A percentile compares a stretch with the other conserved stretches of the same genome.
phyloP scores from a whole-genome alignment of 2,329 filamentous ascomycete species.

The Fusarium albidum region DNA sequence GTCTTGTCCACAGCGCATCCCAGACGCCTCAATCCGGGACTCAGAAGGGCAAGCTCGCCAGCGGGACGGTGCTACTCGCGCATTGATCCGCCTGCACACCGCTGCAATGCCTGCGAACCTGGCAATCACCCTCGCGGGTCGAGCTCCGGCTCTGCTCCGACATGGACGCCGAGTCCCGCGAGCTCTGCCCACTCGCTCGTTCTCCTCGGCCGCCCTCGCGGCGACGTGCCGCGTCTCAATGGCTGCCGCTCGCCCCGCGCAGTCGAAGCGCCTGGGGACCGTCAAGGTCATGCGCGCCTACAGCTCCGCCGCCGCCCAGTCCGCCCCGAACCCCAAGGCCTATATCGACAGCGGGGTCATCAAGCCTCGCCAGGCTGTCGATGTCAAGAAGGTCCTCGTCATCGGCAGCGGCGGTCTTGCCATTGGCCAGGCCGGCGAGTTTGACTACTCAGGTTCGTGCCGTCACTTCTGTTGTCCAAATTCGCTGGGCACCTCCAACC shows the following conservation, averaged over 20 bases:
- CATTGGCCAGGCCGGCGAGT: slow-evolving; percentile 98
- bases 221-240: slow-evolving; percentile 35
- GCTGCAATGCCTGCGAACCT: slow-evolving; percentile 51
- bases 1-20: slow-evolving; percentile 32
- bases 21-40: slow-evolving; percentile 43
- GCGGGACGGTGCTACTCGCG: slow-evolving; percentile 46
- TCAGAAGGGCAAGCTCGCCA: slow-evolving; percentile 44
- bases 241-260: slow-evolving; percentile 41
- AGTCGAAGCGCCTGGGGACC: slow-evolving; percentile 57
- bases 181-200: slow-evolving; percentile 53
- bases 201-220: slow-evolving; percentile 50
- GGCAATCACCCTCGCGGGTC: slow-evolving; percentile 58
- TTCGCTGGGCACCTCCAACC: slow-evolving; percentile 2
- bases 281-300: slow-evolving; percentile 53
- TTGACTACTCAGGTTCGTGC: slow-evolving; percentile 92
- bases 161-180: slow-evolving; percentile 60
- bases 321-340: slow-evolving; percentile 82
- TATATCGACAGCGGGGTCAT: slow-evolving; percentile 90
- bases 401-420: slow-evolving; percentile 95
- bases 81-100: slow-evolving; percentile 45
- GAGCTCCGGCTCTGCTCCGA: slow-evolving; percentile 66
- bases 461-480: not conserved
- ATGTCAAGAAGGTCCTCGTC: slow-evolving; percentile 96
- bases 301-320: slow-evolving; percentile 61
- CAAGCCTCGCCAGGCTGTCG: slow-evolving; percentile 78